Base-by-base conservation (phyloP, 345 rosid species). In the Geranium brycei region DNA sequence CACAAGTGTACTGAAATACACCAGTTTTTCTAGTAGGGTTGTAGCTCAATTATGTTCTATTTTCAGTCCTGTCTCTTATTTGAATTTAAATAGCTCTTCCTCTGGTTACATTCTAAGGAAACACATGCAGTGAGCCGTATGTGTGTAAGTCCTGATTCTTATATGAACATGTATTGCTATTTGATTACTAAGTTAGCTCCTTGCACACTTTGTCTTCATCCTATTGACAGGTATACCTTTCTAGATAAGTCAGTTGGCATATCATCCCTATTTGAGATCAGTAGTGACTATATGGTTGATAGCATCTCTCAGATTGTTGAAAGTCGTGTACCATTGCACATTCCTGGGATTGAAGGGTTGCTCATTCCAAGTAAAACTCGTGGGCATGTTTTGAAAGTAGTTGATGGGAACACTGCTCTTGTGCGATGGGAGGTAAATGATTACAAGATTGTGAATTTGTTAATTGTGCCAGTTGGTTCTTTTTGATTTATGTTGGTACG, bases 371-470 rank as follows among this genome's bases (percentile, higher is more conserved):
- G 77, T 64, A 75, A 74, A 69, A 86, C 93, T 68, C 90, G 81
- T 65, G 99, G 99, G 58, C 84, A 71, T 68, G 69, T 92, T 73
- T 19, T 89, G 79, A 92, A 78, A 83, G 51, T 73, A 66, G 60
- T 78, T 64, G 69, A 73, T 71, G 88, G 82, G 59, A 81, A 79
- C 66, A 85, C 76, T 75, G 95, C 81, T 66, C 83, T 92, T 76
- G 93, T 92, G 60, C 95, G 96, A 30, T 92, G 99, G 99, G 99
- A 93, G 90, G 98, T 89, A 84, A 76, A 66, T 32, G 66, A 58
- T 59, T 47, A 8, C 23, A 73, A 57, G 17, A 28, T 7, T 61
- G 58, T 18, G 41, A 60, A 17, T 72, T 66, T 66, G 53, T 17
- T 58, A 59, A 31, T 17, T 61, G 19, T 64, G 28, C 28, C 57